Base-by-base conservation (phyloP, 148 eudicot species). In the Rheum nobile region DNA sequence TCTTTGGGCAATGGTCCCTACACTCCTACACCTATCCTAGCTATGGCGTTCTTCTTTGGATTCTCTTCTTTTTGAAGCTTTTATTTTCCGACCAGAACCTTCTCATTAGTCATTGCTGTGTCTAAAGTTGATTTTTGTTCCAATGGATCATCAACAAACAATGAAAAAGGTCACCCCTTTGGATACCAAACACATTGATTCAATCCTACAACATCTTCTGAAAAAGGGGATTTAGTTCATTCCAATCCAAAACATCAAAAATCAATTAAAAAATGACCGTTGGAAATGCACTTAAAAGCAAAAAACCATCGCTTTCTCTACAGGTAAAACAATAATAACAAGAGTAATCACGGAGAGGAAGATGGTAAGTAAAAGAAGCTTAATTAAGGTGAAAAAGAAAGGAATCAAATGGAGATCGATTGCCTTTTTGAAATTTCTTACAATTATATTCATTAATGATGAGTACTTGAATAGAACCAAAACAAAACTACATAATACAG, bases 1-100 rank as follows among this genome's bases (percentile, higher is more conserved):
- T 59, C 17, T 59, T 59, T 6, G 34, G 6, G 6, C 35, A 24
- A 59, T 50, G 57, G 57, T 50, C 57, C 57, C 57, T 59, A 59
- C 34, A 12, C 14, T 26, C 67, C 67, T 24, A 55, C 57, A 21
- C 63, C 31, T 54, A 54, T 26, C 16, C 35, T 59, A 59, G 67
- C 32, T 59, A 59, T 65, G 70, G 39, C 17, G n/a, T 65, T 32
- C 39, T 65, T 14, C 63, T 50, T 73, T 73, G 75, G 61, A 73
- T 74, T 52, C 67, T 71, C 69, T 67, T 80, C 70, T 65, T 32
- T 63, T 65, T 65, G 8, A 34, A 65, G 11, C 41, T 16, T 65
- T 65, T 8, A 16, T 77, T 12, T 39, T 74, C 52, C 41, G 69
- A 73, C 70, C 55, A 79, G 72, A 75, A 75, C 73, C 55, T 71